phyloP scores from a whole-genome alignment of 1,284 basidiomycete species.

The Pterula multifida region DNA sequence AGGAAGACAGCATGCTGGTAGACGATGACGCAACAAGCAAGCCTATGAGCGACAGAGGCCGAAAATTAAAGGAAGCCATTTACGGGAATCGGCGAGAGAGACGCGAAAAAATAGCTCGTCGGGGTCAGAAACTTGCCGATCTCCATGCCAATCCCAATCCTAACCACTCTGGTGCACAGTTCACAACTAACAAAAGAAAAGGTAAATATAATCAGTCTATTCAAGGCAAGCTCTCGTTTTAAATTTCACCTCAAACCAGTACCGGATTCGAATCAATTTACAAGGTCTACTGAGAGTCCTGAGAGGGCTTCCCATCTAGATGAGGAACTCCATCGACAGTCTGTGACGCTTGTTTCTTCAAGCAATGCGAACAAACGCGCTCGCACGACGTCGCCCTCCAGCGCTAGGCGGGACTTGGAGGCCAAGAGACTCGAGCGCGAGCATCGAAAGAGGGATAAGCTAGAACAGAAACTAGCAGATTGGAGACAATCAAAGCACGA shows the following conservation, averaged over 20 bases:
- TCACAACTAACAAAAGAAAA: slow-evolving; percentile 30
- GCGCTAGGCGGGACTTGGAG: slow-evolving; percentile 25
- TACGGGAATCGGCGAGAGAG: slow-evolving; percentile 22
- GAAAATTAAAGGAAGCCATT: slow-evolving; percentile 17
- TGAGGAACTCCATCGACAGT: slow-evolving; percentile 15
- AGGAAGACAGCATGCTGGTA: slow-evolving; percentile 43
- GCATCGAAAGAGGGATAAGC: slow-evolving; percentile 25
- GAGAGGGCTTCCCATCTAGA: slow-evolving; percentile 14
- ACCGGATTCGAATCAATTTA: slow-evolving; percentile 18
- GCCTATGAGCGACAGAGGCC: slow-evolving; percentile 12
- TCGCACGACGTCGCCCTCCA: slow-evolving; percentile 31
- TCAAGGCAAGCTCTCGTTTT: slow-evolving; percentile 5
- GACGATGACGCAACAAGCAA: slow-evolving; percentile 22
- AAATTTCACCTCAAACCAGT: slow-evolving; percentile 14
- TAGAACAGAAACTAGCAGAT: slow-evolving; percentile 23
- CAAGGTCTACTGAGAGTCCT: slow-evolving; percentile 18
- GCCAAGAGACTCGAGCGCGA: slow-evolving; percentile 24
- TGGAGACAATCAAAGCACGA: slow-evolving; percentile 25
- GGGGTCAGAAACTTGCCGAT: slow-evolving; percentile 15
- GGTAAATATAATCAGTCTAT: slow-evolving; percentile 19
- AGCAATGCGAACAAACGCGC: slow-evolving; percentile 31
- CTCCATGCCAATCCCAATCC: slow-evolving; percentile 11
- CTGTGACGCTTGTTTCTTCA: slow-evolving; percentile 19
- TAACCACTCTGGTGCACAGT: slow-evolving; percentile 13
- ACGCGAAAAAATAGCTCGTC: slow-evolving; percentile 21